These are phyloP conservation scores for Aspergillus vadensis DNA, from an alignment of 2,329 filamentous ascomycete species.

Conservation along the genomic window DNA sequence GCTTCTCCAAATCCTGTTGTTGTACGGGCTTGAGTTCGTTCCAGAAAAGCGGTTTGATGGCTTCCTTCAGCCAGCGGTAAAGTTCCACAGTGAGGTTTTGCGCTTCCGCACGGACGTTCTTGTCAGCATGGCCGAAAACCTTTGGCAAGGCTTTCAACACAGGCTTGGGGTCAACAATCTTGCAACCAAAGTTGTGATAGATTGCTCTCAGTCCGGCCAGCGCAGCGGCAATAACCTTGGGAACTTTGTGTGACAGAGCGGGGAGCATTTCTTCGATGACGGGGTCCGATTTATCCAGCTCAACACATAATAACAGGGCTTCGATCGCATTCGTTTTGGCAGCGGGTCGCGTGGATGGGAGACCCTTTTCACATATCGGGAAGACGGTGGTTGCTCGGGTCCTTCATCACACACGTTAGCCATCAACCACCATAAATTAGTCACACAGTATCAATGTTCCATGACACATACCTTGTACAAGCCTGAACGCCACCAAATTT, in stretches of 20 bases:
- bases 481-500: conserved; percentile 84
- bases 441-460: neutral
- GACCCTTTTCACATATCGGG: conserved; percentile 85
- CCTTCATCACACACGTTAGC: conserved; percentile 42
- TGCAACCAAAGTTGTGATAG: conserved; percentile 92
- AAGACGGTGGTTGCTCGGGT: conserved; percentile 74
- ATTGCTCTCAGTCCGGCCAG: conserved; percentile 78
- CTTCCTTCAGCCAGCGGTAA: conserved; percentile 94
- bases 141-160: conserved; percentile 86
- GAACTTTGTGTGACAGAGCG: conserved; percentile 80
- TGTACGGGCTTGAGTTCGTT: conserved; percentile 92
- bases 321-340: conserved; percentile 87
- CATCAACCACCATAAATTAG: neutral
- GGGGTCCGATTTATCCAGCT: conserved; percentile 81
- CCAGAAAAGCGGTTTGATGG: conserved; percentile 99
- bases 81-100: conserved; percentile 90
- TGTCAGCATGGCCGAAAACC: conserved; percentile 93
- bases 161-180: conserved; percentile 88
- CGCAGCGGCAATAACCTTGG: conserved; percentile 79
- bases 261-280: conserved; percentile 89
- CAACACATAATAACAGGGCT: conserved; percentile 82
- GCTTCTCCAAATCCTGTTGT: conserved; percentile 86
- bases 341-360: conserved; percentile 81
- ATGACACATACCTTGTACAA: conserved; percentile 62
- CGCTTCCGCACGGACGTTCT: conserved; percentile 93